Evolutionary conservation across 495 filamentous ascomycete species (phyloP), one percentile per base, ranked within the genome.

Genomic region (Ramalina intermedia): DNA sequence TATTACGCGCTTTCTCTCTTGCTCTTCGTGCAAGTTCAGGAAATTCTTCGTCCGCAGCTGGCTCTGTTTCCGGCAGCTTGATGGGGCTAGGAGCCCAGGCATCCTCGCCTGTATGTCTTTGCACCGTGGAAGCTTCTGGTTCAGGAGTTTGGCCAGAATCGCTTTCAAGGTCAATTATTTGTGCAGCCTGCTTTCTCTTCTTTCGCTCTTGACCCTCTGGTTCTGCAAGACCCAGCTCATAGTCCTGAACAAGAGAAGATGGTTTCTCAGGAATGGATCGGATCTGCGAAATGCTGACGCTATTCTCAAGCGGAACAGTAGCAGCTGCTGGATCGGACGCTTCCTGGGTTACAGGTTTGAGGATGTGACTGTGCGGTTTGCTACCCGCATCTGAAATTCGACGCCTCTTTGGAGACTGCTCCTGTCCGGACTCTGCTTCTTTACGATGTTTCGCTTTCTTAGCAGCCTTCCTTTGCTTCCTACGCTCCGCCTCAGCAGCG

Each of bases 401-500:
- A 42, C 52, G 12, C 38, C 47, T 50, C 48, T 55, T 60, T 17
- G 40, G 29, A 27, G 45, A 18, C 16, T 45, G 41, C 48, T 41
- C 49, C 40, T 48, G 44, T 16, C 23, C 39, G 5, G n/a, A 12
- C 12, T 17, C 14, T 49, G 61, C 41, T 52, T 63, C 50, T 36
- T 54, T 57, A 60, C 59, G 51, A 52, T 58, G 39, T 62, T 64
- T 43, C 54, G 57, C 37, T 56, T 64, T 64, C 41, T 49, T 50
- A 42, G 61, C 57, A 43, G 52, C 9, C 43, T 62, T 62, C 50
- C 55, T 66, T 60, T 62, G 41, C 43, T 61, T 50, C 49, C 63
- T 44, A 47, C 60, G 61, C 43, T 72, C 60, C 41, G 74, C 64
- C 18, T 84, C 79, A 33, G 75, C 73, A 20, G 82, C 49, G 35